phyloP scores from a whole-genome alignment of 768 basidiomycete genomes.

The Leccinum uliginosum region DNA sequence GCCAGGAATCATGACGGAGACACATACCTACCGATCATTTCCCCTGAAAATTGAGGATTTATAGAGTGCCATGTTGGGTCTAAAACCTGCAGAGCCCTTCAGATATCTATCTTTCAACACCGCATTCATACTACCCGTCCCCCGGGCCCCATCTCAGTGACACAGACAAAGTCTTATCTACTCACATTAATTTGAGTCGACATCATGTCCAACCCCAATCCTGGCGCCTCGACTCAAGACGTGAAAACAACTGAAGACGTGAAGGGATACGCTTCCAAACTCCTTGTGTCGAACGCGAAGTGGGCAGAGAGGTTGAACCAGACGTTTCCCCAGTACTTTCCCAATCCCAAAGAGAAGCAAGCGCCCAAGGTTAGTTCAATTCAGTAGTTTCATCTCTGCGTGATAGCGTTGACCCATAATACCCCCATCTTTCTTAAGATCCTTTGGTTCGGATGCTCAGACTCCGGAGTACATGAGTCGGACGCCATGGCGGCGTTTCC shows the following conservation, averaged over 20 bases:
- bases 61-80: background rate
- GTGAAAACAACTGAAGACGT: background rate
- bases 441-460: constrained; percentile 79
- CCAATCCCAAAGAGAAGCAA: constrained; percentile 7
- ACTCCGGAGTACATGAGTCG: constrained; percentile 81
- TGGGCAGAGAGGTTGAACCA: constrained; percentile 24
- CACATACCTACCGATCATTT: too few species aligned
- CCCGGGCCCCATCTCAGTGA: too few species aligned
- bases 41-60: too few species aligned
- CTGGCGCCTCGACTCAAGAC: too few species aligned
- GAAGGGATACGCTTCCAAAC: background rate
- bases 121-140: background rate
- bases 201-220: too few species aligned
- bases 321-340: constrained; percentile 21
- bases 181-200: too few species aligned
- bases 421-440: constrained; percentile 36
- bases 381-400: background rate
- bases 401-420: background rate
- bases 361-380: constrained; percentile 16
- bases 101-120: background rate
- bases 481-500: constrained; percentile 66
- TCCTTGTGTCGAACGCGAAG: constrained; percentile 5
- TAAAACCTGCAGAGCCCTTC: background rate
- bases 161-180: background rate
- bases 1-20: background rate